phyloP scores from a whole-genome alignment of 2,329 filamentous ascomycete genomes.

The Aureobasidium musti region DNA sequence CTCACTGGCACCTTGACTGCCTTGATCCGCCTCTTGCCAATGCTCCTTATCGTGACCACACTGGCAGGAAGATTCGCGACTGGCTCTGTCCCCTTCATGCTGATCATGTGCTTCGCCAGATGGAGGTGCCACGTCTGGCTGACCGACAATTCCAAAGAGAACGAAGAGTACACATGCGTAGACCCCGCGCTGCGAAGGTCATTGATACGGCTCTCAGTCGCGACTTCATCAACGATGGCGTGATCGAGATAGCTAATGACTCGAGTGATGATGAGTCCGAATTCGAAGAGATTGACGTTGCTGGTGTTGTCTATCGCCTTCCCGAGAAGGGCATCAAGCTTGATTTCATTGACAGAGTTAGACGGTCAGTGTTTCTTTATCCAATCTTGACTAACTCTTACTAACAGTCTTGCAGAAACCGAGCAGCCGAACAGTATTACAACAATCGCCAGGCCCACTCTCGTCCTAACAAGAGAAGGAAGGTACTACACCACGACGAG shows the following conservation, averaged over 20 bases:
- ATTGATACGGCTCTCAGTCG: slow-evolving; percentile 56
- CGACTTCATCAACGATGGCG: slow-evolving; percentile 59
- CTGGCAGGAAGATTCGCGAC: slow-evolving; percentile 62
- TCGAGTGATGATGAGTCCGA: slow-evolving; percentile 49
- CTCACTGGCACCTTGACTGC: slow-evolving; percentile 92
- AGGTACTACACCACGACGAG: slow-evolving; percentile 35
- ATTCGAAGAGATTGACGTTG: slow-evolving; percentile 47
- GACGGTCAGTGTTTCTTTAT: slow-evolving; percentile 44
- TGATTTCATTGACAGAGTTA: slow-evolving; percentile 65
- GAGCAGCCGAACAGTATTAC: slow-evolving; percentile 19
- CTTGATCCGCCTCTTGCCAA: slow-evolving; percentile 79
- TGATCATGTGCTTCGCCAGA: slow-evolving; percentile 68
- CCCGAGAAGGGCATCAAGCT: slow-evolving; percentile 52
- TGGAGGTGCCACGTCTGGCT: slow-evolving; percentile 47
- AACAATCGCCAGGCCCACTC: slow-evolving; percentile 1
- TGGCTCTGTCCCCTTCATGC: slow-evolving; percentile 91
- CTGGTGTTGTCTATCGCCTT: slow-evolving; percentile 48
- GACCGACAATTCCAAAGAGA: slow-evolving; percentile 27
- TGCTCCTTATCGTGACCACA: slow-evolving; percentile 62
- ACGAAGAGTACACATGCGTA: slow-evolving; percentile 50
- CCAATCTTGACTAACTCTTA: slow-evolving; percentile 32
- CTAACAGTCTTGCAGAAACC: slow-evolving; percentile 29
- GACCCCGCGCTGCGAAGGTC: slow-evolving; percentile 53
- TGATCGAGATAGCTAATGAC: slow-evolving; percentile 50
- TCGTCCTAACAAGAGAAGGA: slow-evolving; percentile 18